Base-by-base conservation (phyloP, 257 asterid genomes). In the Voacanga thouarsii region DNA sequence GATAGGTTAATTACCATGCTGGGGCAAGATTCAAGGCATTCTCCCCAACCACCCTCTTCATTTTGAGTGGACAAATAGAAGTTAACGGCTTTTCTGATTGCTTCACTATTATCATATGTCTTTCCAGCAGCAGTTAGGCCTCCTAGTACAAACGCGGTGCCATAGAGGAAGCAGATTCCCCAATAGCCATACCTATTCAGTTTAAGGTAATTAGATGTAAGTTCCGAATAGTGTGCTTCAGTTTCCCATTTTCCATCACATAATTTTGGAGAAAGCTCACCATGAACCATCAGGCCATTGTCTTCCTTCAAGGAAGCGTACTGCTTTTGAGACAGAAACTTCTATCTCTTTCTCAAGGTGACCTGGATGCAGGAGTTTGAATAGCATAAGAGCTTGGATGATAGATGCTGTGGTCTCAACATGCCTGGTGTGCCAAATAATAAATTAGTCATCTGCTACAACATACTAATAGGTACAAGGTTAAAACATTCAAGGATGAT, bases 41-140 rank as follows among this genome's bases (percentile, higher is more conserved):
- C 98, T 71, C 97, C 98, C 98, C 97, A 93, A 53, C 97, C 97
- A 43, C 97, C 98, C 77, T 91, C 93, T 79, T 93, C 87, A n/a
- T 91, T 90, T 66, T 93, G 98, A 26, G 78, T 79, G 11, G 89
- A 75, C 55, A 93, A 64, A 77, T 76, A 90, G 76, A 93, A 93
- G 8, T 88, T 19, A 3, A 84, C 89, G 0, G 86, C 98, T 53
- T 89, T 90, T 0, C 94, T 57, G 53, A 91, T 83, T 3, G 89
- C 80, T 84, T 86, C 85, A 63, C 89, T 77, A 60, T 93, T 91
- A 10, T 86, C 81, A 6, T 84, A 93, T 0, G 93, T 88, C 80
- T 85, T 89, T 7, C 98, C 97, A 0, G 83, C 88, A 0, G 93
- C 86, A 23, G 85, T 78, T 5, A 93, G 60, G 30, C 97, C 96